These are phyloP conservation scores for Candida dajiaensis DNA, from an alignment of 805 yeast genomes.

Conservation along the genomic window DNA sequence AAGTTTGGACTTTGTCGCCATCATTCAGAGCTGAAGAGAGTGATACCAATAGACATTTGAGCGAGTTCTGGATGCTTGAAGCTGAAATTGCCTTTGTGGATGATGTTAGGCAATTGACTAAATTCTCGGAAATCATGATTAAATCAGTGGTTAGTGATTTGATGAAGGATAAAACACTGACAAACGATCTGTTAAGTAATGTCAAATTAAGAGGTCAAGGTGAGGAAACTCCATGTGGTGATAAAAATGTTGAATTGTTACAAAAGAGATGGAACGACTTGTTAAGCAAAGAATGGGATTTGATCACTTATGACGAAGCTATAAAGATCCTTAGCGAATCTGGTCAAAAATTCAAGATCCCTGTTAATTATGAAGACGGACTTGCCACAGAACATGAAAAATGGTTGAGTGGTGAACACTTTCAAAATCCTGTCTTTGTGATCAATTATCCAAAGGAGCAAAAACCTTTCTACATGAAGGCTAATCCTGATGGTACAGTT, in stretches of 20 bases:
- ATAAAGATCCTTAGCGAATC: slow-evolving; percentile 40
- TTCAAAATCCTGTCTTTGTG: slow-evolving; percentile 75
- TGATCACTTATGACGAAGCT: slow-evolving; percentile 74
- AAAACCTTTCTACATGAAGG: slow-evolving; percentile 92
- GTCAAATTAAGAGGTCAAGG: slow-evolving; percentile 3
- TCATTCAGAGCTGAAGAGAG: slow-evolving; percentile 92
- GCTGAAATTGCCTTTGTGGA: slow-evolving; percentile 74
- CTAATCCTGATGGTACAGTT: slow-evolving; percentile 52
- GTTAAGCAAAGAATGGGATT: slow-evolving; percentile 50
- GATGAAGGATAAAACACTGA: slow-evolving; percentile 20
- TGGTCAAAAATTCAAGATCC: slow-evolving; percentile 31
- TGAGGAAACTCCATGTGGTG: slow-evolving; percentile 25
- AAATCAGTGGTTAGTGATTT: slow-evolving; percentile 37
- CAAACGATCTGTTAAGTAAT: slow-evolving; percentile 13
- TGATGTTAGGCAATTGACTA: slow-evolving; percentile 53
- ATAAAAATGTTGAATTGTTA: slow-evolving; percentile 25
- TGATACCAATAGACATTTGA: slow-evolving; percentile 84
- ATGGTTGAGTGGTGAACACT: slow-evolving; percentile 70
- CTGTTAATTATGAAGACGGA: slow-evolving; percentile 64
- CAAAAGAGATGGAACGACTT: slow-evolving; percentile 54
- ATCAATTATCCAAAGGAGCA: slow-evolving; percentile 76
- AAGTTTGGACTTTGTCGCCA: slow-evolving; percentile 88
- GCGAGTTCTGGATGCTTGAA: slow-evolving; percentile 98
- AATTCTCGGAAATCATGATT: slow-evolving; percentile 66
- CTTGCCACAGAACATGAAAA: slow-evolving; percentile 86